These are phyloP conservation scores for Aspergillus sp. DNA, from an alignment of 2,329 filamentous ascomycete species.

Conservation along the genomic window DNA sequence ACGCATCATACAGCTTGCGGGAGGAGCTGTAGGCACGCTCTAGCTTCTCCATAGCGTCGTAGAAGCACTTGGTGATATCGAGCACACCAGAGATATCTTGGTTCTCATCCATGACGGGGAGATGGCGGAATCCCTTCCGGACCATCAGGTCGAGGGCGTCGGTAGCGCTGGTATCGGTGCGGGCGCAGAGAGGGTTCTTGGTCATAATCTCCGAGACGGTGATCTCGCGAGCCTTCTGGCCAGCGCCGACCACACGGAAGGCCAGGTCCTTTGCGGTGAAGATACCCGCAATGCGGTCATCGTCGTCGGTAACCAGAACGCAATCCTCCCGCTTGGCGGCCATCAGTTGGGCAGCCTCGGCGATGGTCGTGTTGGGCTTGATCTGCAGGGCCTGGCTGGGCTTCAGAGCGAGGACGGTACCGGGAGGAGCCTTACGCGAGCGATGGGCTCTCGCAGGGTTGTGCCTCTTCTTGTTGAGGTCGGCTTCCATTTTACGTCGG, in stretches of 20 bases:
- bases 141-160: constrained; percentile 98
- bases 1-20: constrained; percentile 93
- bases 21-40: constrained; percentile 97
- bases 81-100: constrained; percentile 98
- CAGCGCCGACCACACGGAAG: constrained; percentile 90
- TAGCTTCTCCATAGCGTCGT: constrained; percentile 99
- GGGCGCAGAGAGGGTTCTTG: constrained; percentile 95
- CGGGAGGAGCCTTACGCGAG: constrained; percentile 89
- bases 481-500: constrained; percentile 91
- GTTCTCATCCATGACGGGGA: constrained; percentile 99
- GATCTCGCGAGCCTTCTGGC: constrained; percentile 82
- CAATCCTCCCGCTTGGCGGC: constrained; percentile 98
- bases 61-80: constrained; percentile 99
- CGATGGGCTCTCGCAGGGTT: constrained; percentile 74
- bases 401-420: constrained; percentile 91
- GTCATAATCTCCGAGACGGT: constrained; percentile 99
- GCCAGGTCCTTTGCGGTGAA: constrained; percentile 99
- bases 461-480: constrained; percentile 96
- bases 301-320: constrained; percentile 94
- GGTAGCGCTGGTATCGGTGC: constrained; percentile 96
- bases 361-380: constrained; percentile 89
- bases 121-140: constrained; percentile 92
- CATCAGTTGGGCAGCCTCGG: constrained; percentile 97
- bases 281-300: constrained; percentile 96
- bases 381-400: constrained; percentile 96